Conservation (phyloP, 768 basidiomycete genomes). For the Pleurotus salmoneostramineus region DNA sequence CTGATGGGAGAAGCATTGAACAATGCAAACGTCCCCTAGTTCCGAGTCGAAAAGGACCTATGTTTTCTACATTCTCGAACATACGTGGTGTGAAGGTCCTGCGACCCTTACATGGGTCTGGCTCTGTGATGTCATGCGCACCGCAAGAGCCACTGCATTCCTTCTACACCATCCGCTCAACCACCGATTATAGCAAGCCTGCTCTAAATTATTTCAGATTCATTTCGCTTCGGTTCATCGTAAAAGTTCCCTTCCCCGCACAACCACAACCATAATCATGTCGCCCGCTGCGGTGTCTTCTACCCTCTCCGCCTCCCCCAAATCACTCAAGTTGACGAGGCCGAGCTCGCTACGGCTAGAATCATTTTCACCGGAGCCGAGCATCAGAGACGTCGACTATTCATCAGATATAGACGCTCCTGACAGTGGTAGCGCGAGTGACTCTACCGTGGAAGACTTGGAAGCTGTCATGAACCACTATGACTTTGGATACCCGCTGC, state of each 20-base stretch:
- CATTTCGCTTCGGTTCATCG: not conserved
- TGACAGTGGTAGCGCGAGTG: slow-evolving; percentile 8
- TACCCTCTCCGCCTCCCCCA: not conserved
- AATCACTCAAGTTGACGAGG: not conserved
- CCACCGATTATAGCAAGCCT: not conserved
- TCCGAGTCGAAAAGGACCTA: not conserved
- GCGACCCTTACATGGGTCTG: not conserved
- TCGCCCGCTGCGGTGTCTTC: not conserved
- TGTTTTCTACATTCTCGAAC: not conserved
- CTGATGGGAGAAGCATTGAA: not conserved
- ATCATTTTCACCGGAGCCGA: slow-evolving; percentile 6
- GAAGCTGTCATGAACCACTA: slow-evolving; percentile 4
- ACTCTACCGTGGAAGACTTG: slow-evolving; percentile 10
- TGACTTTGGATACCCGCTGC: slow-evolving; percentile 9
- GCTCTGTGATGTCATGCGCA: not conserved
- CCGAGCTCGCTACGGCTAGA: not conserved
- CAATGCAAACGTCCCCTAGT: not conserved
- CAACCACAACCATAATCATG: not conserved
- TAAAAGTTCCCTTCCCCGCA: not conserved
- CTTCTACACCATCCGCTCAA: not conserved
- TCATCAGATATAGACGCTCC: not conserved
- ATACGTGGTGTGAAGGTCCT: not conserved
- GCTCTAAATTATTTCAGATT: not conserved
- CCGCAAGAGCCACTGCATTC: not conserved
- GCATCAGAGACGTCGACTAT: slow-evolving; percentile 4